Percentiles rank a stretch among this genome's conserved stretches.
phyloP scores from a whole-genome alignment of 176 grass and related monocot genomes.

The Themeda triandra region DNA sequence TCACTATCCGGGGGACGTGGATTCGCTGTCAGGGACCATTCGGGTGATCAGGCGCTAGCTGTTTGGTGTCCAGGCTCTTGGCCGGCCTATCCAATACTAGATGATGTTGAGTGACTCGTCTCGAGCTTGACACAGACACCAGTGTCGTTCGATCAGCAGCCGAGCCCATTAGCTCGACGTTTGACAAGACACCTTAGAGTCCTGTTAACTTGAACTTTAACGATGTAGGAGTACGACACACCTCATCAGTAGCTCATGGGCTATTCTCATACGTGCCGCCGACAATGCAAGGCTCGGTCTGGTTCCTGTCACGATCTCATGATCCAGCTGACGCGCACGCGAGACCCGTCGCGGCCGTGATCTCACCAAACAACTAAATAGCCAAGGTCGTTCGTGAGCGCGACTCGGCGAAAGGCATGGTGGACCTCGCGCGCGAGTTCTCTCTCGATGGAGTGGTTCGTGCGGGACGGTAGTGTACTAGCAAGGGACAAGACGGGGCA shows the following conservation, averaged over 20 bases:
- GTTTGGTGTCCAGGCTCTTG: too few relatives aligned
- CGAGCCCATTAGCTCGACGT: too few relatives aligned
- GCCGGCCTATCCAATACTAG: too few relatives aligned
- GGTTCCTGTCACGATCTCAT: background rate
- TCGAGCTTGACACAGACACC: background rate
- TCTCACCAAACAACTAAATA: background rate
- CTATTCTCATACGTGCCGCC: background rate
- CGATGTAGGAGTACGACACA: too few relatives aligned
- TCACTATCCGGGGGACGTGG: background rate
- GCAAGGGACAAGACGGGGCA: background rate
- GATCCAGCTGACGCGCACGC: slow-evolving; percentile 1
- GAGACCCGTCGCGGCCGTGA: background rate
- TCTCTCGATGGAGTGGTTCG: background rate
- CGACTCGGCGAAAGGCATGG: background rate
- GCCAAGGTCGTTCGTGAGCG: background rate
- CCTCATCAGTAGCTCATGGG: too few relatives aligned
- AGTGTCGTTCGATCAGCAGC: background rate
- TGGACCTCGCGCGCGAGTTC: background rate
- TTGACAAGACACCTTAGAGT: background rate
- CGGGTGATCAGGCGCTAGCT: background rate
- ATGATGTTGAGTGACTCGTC: background rate
- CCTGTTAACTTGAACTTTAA: background rate
- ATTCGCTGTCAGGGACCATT: background rate
- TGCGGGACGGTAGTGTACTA: background rate
- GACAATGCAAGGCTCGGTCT: background rate